Conservation (phyloP, 2,329 filamentous ascomycete genomes). For the Microthyrium microscopicum region DNA sequence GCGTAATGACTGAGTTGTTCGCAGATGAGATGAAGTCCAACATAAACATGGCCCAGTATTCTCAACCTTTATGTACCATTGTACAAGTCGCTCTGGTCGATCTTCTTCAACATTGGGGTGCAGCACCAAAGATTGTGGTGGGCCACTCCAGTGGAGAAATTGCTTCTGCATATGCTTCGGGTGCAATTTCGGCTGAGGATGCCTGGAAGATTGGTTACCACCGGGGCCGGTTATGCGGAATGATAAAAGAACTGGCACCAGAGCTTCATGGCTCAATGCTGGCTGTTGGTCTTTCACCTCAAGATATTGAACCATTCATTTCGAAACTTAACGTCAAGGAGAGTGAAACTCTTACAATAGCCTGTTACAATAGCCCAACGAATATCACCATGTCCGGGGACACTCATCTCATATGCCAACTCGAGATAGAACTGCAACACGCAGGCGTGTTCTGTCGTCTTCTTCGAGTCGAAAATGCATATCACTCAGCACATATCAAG, state of each 20-base stretch:
- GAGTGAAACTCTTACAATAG: background rate
- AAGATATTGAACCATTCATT: background rate
- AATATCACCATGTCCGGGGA: constrained; percentile 9
- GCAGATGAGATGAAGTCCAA: background rate
- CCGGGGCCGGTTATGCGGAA: constrained; percentile 15
- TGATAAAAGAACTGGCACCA: background rate
- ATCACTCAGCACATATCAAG: constrained; percentile 16
- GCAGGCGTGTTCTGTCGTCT: constrained; percentile 2
- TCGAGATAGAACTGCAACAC: constrained; percentile 11
- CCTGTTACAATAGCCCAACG: constrained; percentile 2
- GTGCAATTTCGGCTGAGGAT: constrained; percentile 11
- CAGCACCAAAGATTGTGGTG: constrained; percentile 12
- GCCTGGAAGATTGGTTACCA: constrained; percentile 25
- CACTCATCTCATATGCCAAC: background rate
- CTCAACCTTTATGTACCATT: constrained; percentile 37
- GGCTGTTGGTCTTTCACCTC: background rate
- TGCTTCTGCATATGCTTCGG: constrained; percentile 16
- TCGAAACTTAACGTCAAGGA: background rate
- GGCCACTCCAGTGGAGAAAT: constrained; percentile 20
- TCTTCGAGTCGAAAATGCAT: constrained; percentile 14
- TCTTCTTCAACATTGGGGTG: constrained; percentile 15
- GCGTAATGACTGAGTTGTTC: background rate
- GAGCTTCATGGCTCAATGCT: constrained; percentile 1
- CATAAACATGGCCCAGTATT: constrained; percentile 17
- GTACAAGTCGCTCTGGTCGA: constrained; percentile 34